Percentiles rank a stretch among this genome's conserved stretches.
These are phyloP conservation scores for Xylaria sp. DNA, from an alignment of 2,329 filamentous ascomycete species.

Conservation along the genomic window DNA sequence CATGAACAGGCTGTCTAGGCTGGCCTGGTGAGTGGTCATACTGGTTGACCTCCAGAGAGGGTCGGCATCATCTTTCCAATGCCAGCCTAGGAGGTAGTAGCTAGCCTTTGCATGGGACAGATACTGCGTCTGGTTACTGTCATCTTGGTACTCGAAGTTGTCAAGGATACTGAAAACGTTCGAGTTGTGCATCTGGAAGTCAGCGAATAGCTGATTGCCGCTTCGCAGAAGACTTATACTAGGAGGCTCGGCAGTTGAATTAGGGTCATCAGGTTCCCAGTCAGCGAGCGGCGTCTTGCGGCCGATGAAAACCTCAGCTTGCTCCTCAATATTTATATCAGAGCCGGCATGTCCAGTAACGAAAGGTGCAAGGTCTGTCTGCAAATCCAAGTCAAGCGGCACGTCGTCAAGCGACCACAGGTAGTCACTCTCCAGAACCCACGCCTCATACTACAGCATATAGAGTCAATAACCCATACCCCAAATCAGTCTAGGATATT, in stretches of 20 bases:
- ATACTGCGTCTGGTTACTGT: conserved; percentile 35
- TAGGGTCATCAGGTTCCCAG: conserved; percentile 25
- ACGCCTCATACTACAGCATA: conserved; percentile 45
- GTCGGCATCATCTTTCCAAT: conserved; percentile 37
- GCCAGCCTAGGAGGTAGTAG: conserved; percentile 58
- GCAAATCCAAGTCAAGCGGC: conserved; percentile 48
- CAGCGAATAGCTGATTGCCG: conserved; percentile 48
- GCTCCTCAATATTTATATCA: conserved; percentile 33
- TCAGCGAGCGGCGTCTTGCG: conserved; percentile 40
- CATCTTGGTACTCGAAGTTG: conserved; percentile 50
- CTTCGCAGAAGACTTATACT: conserved; percentile 49
- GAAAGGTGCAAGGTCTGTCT: conserved; percentile 56
- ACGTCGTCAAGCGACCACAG: conserved; percentile 50
- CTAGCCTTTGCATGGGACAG: conserved; percentile 47
- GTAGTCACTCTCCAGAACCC: conserved; percentile 56
- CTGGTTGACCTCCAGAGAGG: conserved; percentile 10
- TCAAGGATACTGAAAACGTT: conserved; percentile 58
- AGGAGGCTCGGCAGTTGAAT: conserved; percentile 35
- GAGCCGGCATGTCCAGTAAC: conserved; percentile 39
- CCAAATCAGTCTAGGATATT: neutral
- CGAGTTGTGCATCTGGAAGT: conserved; percentile 55
- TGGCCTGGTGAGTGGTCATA: neutral
- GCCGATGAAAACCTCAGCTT: conserved; percentile 58
- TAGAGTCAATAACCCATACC: neutral
- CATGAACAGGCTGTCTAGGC: conserved; percentile 43